phyloP scores from a whole-genome alignment of 2,329 filamentous ascomycete genomes.

The Alternaria novae-zelandiae region DNA sequence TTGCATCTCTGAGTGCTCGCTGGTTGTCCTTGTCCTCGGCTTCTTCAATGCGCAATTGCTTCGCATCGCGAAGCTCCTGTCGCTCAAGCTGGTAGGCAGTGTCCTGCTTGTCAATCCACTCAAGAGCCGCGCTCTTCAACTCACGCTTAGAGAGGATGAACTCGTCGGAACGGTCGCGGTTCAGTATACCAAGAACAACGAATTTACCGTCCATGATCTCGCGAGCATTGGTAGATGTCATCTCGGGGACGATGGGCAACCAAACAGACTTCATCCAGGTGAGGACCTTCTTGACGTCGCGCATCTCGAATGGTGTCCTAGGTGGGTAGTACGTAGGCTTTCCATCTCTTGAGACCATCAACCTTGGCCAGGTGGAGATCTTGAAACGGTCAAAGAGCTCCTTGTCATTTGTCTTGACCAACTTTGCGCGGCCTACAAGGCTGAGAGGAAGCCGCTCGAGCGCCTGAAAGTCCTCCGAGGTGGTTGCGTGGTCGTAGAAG shows the following conservation, averaged over 20 bases:
- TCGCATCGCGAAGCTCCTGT: slow-evolving; percentile 90
- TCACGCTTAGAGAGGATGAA: slow-evolving; percentile 82
- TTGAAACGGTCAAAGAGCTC: slow-evolving; percentile 83
- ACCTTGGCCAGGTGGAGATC: slow-evolving; percentile 94
- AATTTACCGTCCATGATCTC: slow-evolving; percentile 96
- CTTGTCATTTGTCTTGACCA: slow-evolving; percentile 88
- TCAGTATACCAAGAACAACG: slow-evolving; percentile 90
- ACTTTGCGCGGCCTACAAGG: slow-evolving; percentile 86
- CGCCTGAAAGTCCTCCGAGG: slow-evolving; percentile 87
- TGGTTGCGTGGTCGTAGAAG: slow-evolving; percentile 96
- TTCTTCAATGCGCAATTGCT: slow-evolving; percentile 94
- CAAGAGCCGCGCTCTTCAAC: slow-evolving; percentile 91
- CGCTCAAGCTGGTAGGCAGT: slow-evolving; percentile 90
- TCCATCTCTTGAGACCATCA: slow-evolving; percentile 87
- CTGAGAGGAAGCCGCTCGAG: slow-evolving; percentile 85
- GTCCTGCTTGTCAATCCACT: slow-evolving; percentile 98
- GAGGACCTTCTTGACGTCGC: slow-evolving; percentile 79
- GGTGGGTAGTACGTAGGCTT: slow-evolving; percentile 89
- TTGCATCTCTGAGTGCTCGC: slow-evolving; percentile 82
- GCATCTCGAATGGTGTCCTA: slow-evolving; percentile 88
- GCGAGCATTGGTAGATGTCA: slow-evolving; percentile 87
- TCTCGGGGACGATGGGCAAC: slow-evolving; percentile 92
- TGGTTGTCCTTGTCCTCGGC: slow-evolving; percentile 93
- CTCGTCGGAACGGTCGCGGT: slow-evolving; percentile 77
- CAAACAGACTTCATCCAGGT: slow-evolving; percentile 96